Percentiles rank a stretch among this genome's conserved stretches.
These are phyloP conservation scores for Alternaria sp. DNA, from an alignment of 2,329 filamentous ascomycete species.

Conservation along the genomic window DNA sequence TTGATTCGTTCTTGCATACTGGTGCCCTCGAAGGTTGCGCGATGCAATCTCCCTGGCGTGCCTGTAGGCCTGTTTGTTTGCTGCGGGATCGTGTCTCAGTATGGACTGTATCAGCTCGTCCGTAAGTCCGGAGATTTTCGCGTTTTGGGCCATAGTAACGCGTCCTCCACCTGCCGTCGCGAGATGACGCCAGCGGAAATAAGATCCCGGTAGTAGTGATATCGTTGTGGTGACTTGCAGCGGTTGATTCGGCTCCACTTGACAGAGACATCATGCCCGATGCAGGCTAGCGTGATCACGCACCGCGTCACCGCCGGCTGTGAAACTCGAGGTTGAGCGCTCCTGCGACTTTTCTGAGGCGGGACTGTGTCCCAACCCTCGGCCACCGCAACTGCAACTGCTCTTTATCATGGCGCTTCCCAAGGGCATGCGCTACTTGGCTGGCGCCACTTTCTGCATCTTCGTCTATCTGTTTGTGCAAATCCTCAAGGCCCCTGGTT, in stretches of 20 bases:
- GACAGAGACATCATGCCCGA: slow-evolving; percentile 7
- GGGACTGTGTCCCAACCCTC: slow-evolving; percentile 11
- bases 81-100: slow-evolving; percentile 55
- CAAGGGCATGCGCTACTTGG: slow-evolving; percentile 81
- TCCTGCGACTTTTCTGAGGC: slow-evolving; percentile 5
- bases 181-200: neutral
- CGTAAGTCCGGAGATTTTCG: slow-evolving; percentile 67
- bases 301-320: slow-evolving; percentile 15
- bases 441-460: slow-evolving; percentile 71
- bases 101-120: slow-evolving; percentile 74
- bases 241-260: slow-evolving; percentile 15
- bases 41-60: slow-evolving; percentile 49
- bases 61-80: slow-evolving; percentile 46
- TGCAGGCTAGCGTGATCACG: slow-evolving; percentile 2
- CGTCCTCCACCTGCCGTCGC: neutral
- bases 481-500: slow-evolving; percentile 67
- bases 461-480: slow-evolving; percentile 82
- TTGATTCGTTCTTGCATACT: slow-evolving; percentile 56
- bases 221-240: slow-evolving; percentile 6
- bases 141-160: slow-evolving; percentile 71
- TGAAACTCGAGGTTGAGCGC: slow-evolving; percentile 12
- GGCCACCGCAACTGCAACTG: neutral
- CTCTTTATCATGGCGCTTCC: slow-evolving; percentile 76
- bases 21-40: slow-evolving; percentile 49
- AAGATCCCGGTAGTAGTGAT: neutral